phyloP scores from a whole-genome alignment of 2,329 filamentous ascomycete species.

The Lizonia empirigonia region DNA sequence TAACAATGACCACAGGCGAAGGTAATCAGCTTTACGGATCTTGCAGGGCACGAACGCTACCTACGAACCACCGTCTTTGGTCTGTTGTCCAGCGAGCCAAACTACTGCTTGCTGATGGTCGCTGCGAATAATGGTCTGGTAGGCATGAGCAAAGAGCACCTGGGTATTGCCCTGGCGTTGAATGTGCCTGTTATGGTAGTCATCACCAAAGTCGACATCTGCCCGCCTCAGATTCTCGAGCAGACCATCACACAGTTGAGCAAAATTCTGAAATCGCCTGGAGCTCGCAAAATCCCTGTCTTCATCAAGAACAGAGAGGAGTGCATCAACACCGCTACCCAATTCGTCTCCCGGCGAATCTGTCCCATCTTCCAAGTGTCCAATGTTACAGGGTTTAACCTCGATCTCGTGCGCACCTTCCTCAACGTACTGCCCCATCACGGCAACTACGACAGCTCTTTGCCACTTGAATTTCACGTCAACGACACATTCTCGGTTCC shows the following conservation, averaged over 20 bases:
- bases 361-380: constrained; percentile 98
- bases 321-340: constrained; percentile 91
- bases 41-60: constrained; percentile 95
- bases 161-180: constrained; percentile 90
- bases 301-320: constrained; percentile 92
- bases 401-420: constrained; percentile 90
- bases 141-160: constrained; percentile 97
- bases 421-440: constrained; percentile 95
- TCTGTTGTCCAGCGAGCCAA: constrained; percentile 89
- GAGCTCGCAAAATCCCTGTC: constrained; percentile 91
- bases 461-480: constrained; percentile 90
- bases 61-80: constrained; percentile 96
- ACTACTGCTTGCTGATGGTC: constrained; percentile 98
- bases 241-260: constrained; percentile 91
- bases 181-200: constrained; percentile 98
- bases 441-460: constrained; percentile 83
- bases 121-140: constrained; percentile 96
- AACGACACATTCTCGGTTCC: constrained; percentile 99
- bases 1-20: constrained; percentile 66
- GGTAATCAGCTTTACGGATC: constrained; percentile 93
- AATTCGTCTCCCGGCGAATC: constrained; percentile 93
- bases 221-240: constrained; percentile 91
- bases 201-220: constrained; percentile 98
- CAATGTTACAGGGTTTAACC: constrained; percentile 90
- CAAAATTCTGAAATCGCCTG: constrained; percentile 91